Evolutionary conservation across 768 basidiomycete genomes (phyloP).

Genomic region (Amanita rubescens): DNA sequence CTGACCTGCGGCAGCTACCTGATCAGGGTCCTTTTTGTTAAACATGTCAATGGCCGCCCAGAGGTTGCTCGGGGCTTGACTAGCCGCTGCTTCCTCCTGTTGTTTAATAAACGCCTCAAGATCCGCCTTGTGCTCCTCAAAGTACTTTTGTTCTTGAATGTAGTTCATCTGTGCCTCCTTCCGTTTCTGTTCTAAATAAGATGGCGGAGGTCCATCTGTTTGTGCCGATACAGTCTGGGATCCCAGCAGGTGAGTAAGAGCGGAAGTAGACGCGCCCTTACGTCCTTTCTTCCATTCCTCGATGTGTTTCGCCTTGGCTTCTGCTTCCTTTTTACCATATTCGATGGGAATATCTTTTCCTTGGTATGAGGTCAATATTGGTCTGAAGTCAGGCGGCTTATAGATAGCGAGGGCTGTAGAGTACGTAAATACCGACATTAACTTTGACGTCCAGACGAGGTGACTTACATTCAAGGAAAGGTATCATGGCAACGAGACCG

Average conservation of each 20-base stretch:
- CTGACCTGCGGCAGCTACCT: not conserved
- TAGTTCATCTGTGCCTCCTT: slow-evolving; percentile 44
- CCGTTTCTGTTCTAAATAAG: slow-evolving; percentile 48
- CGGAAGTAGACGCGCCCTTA: slow-evolving; percentile 24
- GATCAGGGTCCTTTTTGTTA: slow-evolving; percentile 7
- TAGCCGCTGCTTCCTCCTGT: slow-evolving; percentile 35
- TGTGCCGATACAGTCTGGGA: slow-evolving; percentile 20
- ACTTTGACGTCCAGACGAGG: slow-evolving; percentile 15
- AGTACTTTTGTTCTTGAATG: slow-evolving; percentile 42
- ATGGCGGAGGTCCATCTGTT: slow-evolving; percentile 31
- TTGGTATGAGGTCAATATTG: slow-evolving; percentile 74
- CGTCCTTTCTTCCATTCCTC: slow-evolving; percentile 70
- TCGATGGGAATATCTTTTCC: slow-evolving; percentile 87
- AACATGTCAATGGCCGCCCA: slow-evolving; percentile 38
- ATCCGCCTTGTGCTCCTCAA: slow-evolving; percentile 37
- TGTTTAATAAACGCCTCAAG: slow-evolving; percentile 33
- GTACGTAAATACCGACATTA: not conserved
- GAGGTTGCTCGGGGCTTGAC: slow-evolving; percentile 37
- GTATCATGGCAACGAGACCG: slow-evolving; percentile 87
- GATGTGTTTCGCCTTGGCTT: slow-evolving; percentile 66
- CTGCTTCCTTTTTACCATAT: slow-evolving; percentile 83
- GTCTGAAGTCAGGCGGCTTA: slow-evolving; percentile 80
- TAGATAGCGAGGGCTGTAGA: slow-evolving; percentile 84
- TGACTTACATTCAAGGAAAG: slow-evolving; percentile 86
- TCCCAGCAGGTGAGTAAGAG: slow-evolving; percentile 35